A percentile compares a stretch with the other conserved stretches of the same genome.
Evolutionary conservation across 2,329 filamentous ascomycete genomes (phyloP).

Genomic region (Beauveria pseudobassiana): DNA sequence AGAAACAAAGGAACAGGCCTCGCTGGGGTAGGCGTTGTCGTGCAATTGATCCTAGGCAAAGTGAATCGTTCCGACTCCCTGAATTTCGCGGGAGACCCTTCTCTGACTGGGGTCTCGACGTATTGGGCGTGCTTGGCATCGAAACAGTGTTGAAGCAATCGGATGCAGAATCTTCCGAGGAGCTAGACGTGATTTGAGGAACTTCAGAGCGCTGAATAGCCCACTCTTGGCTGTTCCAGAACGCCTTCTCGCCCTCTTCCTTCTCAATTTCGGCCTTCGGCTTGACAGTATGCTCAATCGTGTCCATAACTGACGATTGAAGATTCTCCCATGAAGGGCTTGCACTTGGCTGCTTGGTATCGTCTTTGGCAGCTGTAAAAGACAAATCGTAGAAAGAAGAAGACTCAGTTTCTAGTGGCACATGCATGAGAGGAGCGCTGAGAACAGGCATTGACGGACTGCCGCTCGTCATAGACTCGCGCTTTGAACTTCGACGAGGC

Average conservation of each 20-base stretch:
- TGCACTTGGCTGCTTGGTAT: slow-evolving; percentile 5
- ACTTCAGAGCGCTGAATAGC: slow-evolving; percentile 12
- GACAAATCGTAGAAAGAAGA: neutral
- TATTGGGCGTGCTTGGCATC: slow-evolving; percentile 30
- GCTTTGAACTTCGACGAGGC: slow-evolving; percentile 22
- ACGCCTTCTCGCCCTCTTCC: slow-evolving; percentile 5
- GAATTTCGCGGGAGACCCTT: slow-evolving; percentile 20
- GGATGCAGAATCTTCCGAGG: slow-evolving; percentile 31
- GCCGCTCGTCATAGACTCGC: slow-evolving; percentile 15
- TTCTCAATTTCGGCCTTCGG: slow-evolving; percentile 2
- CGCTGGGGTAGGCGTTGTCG: slow-evolving; percentile 11
- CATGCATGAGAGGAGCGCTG: neutral
- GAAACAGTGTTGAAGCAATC: slow-evolving; percentile 30
- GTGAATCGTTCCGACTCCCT: neutral
- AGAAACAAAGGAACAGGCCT: slow-evolving; percentile 8
- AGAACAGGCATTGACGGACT: slow-evolving; percentile 6
- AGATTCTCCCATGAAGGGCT: slow-evolving; percentile 16
- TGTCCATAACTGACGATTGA: slow-evolving; percentile 15
- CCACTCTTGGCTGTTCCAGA: slow-evolving; percentile 10
- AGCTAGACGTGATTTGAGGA: slow-evolving; percentile 19
- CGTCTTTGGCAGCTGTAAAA: neutral
- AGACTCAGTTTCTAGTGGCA: neutral
- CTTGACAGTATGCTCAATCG: slow-evolving; percentile 14
- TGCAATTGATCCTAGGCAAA: slow-evolving; percentile 8
- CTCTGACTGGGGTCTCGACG: slow-evolving; percentile 33